Base-by-base conservation (phyloP, 1,284 basidiomycete genomes). In the Cryptococcus depauperatus region DNA sequence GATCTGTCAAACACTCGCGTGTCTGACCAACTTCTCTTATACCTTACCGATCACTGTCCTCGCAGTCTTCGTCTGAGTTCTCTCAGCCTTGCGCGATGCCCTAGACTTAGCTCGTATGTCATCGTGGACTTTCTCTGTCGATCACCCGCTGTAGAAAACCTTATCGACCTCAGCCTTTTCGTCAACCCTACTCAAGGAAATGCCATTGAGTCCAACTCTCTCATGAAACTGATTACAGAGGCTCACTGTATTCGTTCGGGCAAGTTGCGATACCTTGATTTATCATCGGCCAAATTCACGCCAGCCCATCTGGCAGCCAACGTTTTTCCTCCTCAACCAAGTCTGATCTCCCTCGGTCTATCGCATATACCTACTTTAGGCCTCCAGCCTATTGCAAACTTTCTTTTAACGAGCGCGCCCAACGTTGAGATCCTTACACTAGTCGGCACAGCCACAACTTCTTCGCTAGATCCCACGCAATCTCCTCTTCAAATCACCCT, bases 391-490 rank as follows among this genome's bases (percentile, higher is more conserved):
- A 75, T 97, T 44, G 73, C 83, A 16, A 71, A 77, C 10, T 89
- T 96, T 68, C 58, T 97, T 33, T 71, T 74, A 44, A 72, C 68
- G 9, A 83, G 83, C 52, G 84, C 89, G 2, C 74, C 76, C 4
- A 81, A 83, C 51, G 82, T 92, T 38, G 92, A 97, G 71, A 77
- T 96, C 10, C 76, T 97, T 38, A 85, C 91, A 1, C 73, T 96
- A 16, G 76, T 84, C 23, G 79, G 82, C 41, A 88, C 88, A 3
- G 80, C 84, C 0, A 79, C 82, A 5, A 84, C 87, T 54, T 76
- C 85, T 21, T 80, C 82, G 51, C 65, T 64, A 35, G 61, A 66
- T 44, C 51, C 71, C 70, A 37, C 69, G 72, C 42, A 76, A 77
- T 46, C 80, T 14, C 54, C 65, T 2, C 50, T 70, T 9, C 61